A percentile compares a stretch with the other conserved stretches of the same genome.
phyloP scores from a whole-genome alignment of 1,284 basidiomycete genomes.

The Testicularia cyperi region DNA sequence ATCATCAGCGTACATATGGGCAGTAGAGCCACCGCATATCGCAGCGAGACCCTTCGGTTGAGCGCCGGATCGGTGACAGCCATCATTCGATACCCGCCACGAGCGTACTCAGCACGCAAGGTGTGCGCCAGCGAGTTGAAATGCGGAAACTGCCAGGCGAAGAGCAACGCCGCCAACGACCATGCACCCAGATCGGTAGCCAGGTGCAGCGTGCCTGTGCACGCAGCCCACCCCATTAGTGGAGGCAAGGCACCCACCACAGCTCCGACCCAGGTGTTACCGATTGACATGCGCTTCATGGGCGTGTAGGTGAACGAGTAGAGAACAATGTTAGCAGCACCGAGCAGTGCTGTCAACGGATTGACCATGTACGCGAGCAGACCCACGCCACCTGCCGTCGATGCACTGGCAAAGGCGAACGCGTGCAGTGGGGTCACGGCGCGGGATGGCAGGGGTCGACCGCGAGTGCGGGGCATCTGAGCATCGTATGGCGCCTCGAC shows the following conservation, averaged over 20 bases:
- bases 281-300: constrained; percentile 83
- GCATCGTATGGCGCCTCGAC: constrained; percentile 95
- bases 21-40: constrained; percentile 78
- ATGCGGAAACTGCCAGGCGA: constrained; percentile 98
- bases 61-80: constrained; percentile 75
- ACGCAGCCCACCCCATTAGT: constrained; percentile 97
- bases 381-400: constrained; percentile 75
- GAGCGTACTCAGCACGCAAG: constrained; percentile 83
- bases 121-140: constrained; percentile 92
- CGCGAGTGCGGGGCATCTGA: constrained; percentile 89
- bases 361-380: constrained; percentile 84
- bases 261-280: constrained; percentile 93
- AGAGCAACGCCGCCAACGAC: constrained; percentile 65
- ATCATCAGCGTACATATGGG: constrained; percentile 75
- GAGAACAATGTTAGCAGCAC: constrained; percentile 79
- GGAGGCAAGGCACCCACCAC: constrained; percentile 91
- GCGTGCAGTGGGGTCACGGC: constrained; percentile 83
- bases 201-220: constrained; percentile 77
- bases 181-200: constrained; percentile 59
- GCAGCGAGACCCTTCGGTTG: constrained; percentile 81
- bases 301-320: constrained; percentile 93
- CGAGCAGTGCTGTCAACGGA: constrained; percentile 80
- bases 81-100: constrained; percentile 93
- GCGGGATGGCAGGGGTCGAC: constrained; percentile 81
- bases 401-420: constrained; percentile 72